A percentile compares a stretch with the other conserved stretches of the same genome.
These are phyloP conservation scores for Lignosus rhinocerotis DNA, from an alignment of 1,284 basidiomycete genomes.

Conservation along the genomic window DNA sequence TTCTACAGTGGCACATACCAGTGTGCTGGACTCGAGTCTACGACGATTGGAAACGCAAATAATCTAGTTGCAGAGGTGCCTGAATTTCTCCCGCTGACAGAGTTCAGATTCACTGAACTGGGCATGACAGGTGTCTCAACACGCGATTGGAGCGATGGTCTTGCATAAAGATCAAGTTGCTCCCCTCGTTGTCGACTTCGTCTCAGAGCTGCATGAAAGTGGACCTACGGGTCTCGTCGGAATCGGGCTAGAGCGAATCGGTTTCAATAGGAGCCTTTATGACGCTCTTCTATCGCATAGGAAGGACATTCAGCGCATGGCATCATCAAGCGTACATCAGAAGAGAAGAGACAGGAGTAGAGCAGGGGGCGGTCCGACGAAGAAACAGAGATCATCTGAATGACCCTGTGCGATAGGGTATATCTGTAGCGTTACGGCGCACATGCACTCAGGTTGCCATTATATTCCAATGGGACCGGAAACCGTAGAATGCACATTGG, in stretches of 20 bases:
- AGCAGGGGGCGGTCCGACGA: background rate
- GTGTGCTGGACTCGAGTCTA: background rate
- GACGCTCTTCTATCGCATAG: background rate
- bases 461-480: too few species aligned
- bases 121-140: background rate
- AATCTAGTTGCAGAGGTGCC: background rate
- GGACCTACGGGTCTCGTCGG: slow-evolving; percentile 1
- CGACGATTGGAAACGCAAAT: background rate
- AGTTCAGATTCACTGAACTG: background rate
- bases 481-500: too few species aligned
- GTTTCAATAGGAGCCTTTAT: background rate
- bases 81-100: background rate
- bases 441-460: too few species aligned
- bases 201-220: background rate
- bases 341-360: background rate
- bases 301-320: slow-evolving; percentile 1
- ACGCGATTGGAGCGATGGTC: background rate
- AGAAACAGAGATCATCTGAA: background rate
- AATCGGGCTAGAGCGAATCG: slow-evolving; percentile 3
- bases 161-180: slow-evolving; percentile 1
- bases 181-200: slow-evolving; percentile 7
- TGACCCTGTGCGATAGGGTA: background rate
- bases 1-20: slow-evolving; percentile 16
- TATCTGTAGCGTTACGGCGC: background rate
- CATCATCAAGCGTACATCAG: background rate